These are phyloP conservation scores for Microbotryomycetes sp. DNA, from an alignment of 1,284 basidiomycete genomes.

Conservation along the genomic window DNA sequence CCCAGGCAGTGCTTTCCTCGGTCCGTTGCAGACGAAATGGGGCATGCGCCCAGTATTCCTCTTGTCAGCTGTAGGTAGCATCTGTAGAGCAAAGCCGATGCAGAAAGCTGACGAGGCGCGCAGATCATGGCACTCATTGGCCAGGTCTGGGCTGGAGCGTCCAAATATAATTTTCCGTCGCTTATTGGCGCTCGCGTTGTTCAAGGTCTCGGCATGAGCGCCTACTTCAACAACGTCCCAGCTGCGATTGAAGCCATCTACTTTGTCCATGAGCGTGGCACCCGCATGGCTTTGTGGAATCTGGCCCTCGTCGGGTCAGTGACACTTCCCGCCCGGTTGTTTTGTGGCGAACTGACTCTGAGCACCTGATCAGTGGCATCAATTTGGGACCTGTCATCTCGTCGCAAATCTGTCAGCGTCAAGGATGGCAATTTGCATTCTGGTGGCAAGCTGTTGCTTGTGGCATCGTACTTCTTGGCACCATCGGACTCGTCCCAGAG, in stretches of 20 bases:
- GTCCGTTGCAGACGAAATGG: conserved; percentile 45
- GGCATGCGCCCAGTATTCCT: conserved; percentile 48
- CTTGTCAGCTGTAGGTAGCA: conserved; percentile 37
- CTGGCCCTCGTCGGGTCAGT: conserved; percentile 44
- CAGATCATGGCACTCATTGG: conserved; percentile 45
- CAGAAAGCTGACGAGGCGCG: neutral
- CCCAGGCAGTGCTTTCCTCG: conserved; percentile 44
- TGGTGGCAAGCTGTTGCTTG: conserved; percentile 34
- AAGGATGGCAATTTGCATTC: conserved; percentile 40
- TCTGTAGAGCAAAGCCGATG: neutral
- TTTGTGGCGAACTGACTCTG: neutral
- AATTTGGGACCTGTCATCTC: conserved; percentile 29
- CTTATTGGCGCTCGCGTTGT: conserved; percentile 46
- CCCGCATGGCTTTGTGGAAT: conserved; percentile 46
- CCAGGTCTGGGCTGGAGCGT: conserved; percentile 48
- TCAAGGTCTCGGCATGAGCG: conserved; percentile 48
- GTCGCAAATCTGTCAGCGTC: conserved; percentile 40
- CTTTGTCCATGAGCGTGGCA: conserved; percentile 46
- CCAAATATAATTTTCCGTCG: conserved; percentile 43
- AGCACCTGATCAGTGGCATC: conserved; percentile 36
- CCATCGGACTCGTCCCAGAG: conserved; percentile 48
- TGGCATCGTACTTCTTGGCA: conserved; percentile 44
- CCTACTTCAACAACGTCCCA: conserved; percentile 46
- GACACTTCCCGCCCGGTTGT: no score
- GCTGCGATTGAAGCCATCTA: conserved; percentile 48